Evolutionary conservation across 2,329 filamentous ascomycete species (phyloP), one percentile per base, ranked within the genome.

Genomic region (Pestalotiopsis sp.): DNA sequence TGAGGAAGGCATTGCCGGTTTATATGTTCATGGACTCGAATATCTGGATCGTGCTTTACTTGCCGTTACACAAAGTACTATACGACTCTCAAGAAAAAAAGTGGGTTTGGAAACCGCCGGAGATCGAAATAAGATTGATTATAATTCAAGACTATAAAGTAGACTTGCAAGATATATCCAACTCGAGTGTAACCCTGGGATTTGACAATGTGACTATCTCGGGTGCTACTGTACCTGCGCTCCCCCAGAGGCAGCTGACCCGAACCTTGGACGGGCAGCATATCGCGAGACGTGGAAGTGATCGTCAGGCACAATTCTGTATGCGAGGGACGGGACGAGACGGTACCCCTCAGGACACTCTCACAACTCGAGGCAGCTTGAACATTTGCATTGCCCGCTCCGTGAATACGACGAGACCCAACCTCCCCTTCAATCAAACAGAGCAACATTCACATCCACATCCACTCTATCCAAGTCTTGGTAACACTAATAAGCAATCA

Each of bases 71-170:
- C 31, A 52, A 20, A 52, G 45, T n/a, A 59, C 56, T 59, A 27
- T 59, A 45, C 20, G 31, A 36, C 31, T 36, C 7, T 36, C 7
- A 36, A 9, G 31, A 36, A 9, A 9, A 31, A 38, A 20, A 57
- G n/a, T 36, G n/a, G 63, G 36, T 56, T 36, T 65, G 63, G 63
- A 66, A 31, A 66, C 63, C 63, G 63, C 63, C 63, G 63, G 63
- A 57, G 45, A 66, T 66, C 63, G 63, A 58, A 13, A 31, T 57
- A 17, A 25, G 17, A 31, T 14, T 40, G 23, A 38, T 31, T 25
- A 49, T 66, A 66, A 11, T 25, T 27, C 14, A 9, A 17, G 49
- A 25, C 41, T 66, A 66, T 66, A 23, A 36, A 57, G 63, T 45
- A 25, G n/a, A 25, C 7, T 14, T 49, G n/a, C 38, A 64, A 25